Base-by-base conservation (phyloP, 2,329 filamentous ascomycete species). In the Scedosporium boydii region DNA sequence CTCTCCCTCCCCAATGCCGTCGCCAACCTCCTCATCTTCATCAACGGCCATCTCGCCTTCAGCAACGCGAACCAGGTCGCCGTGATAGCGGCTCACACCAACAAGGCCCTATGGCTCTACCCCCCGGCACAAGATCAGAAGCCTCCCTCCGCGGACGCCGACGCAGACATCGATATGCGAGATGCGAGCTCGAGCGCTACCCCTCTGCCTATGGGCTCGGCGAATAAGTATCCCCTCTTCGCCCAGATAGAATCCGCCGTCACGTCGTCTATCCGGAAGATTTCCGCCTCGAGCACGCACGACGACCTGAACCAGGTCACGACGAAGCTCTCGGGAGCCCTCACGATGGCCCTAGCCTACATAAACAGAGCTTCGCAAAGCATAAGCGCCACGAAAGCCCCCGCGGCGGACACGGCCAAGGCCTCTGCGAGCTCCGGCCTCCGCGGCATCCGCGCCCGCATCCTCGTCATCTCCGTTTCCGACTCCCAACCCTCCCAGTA, bases 191-290 rank as follows among this genome's bases (percentile, higher is more conserved):
- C 74, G 61, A 65, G 69, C 38, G 72, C 75, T 44, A 66, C 70
- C 21, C 71, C 70, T 48, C 68, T 65, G 42, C 76, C 65, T 73
- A 79, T 69, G 4, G 66, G 70, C 29, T 80, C 80, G 1, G 87
- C 90, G 58, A 97, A 96, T 79, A 98, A 98, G 76, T 98, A 95
- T 76, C 89, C 92, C 0, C 91, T 92, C 58, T 98, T 98, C 73
- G 87, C 90, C 21, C 82, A 92, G 64, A 87, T 99, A 68, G 93
- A 99, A 74, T 81, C 88, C 64, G 87, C 89, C 64, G 86, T 99
- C 62, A 80, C 95, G 46, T 76, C 80, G 18, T 91, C 91, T 59
- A 82, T 98, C 38, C 84, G 84, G 34, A 76, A 79, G n/a, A 83
- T 99, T 63, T 83, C 98, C 69, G 75, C 82, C 63, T 78, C 81